Conservation (phyloP, 495 filamentous ascomycete species). For the Penicillium coffeae region DNA sequence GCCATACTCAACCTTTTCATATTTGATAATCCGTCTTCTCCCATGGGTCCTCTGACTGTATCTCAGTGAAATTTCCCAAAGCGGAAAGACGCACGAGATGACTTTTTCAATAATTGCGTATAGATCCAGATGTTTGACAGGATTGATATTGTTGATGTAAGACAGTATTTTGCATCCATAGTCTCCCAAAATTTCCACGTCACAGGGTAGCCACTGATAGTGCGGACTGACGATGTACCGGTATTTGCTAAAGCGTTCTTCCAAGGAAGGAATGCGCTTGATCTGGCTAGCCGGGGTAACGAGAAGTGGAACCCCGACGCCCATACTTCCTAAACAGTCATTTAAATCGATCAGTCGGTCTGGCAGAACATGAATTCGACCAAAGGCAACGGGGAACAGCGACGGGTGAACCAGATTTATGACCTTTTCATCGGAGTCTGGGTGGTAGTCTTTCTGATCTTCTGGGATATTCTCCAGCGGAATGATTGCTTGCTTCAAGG, state of each 20-base stretch:
- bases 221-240: slow-evolving; percentile 26
- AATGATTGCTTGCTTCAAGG: slow-evolving; percentile 17
- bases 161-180: slow-evolving; percentile 27
- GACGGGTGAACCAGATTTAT: slow-evolving; percentile 61
- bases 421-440: slow-evolving; percentile 49
- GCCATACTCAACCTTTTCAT: slow-evolving; percentile 13
- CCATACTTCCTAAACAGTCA: slow-evolving; percentile 35
- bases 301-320: too few species aligned
- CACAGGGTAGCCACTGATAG: slow-evolving; percentile 60
- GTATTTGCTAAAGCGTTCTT: not conserved
- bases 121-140: slow-evolving; percentile 38
- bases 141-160: slow-evolving; percentile 63
- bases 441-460: slow-evolving; percentile 55
- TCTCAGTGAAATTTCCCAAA: slow-evolving; percentile 43
- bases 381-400: slow-evolving; percentile 56
- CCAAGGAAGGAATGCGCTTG: slow-evolving; percentile 3
- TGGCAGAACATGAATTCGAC: slow-evolving; percentile 43
- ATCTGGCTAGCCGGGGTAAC: too few species aligned
- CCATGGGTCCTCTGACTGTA: not conserved
- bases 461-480: slow-evolving; percentile 44
- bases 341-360: slow-evolving; percentile 32
- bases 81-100: slow-evolving; percentile 44
- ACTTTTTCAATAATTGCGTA: slow-evolving; percentile 52
- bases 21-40: slow-evolving; percentile 21
- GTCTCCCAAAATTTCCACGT: slow-evolving; percentile 42